These are phyloP conservation scores for Microascus cirrosus DNA, from an alignment of 2,329 filamentous ascomycete genomes.

Conservation along the genomic window DNA sequence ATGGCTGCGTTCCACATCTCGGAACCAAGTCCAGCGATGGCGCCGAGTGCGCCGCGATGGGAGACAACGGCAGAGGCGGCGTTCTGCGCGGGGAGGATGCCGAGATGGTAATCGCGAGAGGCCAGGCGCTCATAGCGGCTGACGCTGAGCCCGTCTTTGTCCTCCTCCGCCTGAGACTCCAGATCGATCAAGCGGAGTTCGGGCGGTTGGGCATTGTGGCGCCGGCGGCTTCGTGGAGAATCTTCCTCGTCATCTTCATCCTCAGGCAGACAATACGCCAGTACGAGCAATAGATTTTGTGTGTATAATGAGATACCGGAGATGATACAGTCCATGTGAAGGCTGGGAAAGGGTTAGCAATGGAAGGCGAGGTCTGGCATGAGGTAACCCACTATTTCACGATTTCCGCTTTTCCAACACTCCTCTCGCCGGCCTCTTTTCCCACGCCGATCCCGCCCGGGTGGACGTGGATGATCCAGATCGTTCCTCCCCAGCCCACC, in stretches of 20 bases:
- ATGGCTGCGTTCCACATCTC: slow-evolving; percentile 88
- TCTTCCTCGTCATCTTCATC: slow-evolving; percentile 40
- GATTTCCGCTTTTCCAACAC: slow-evolving; percentile 75
- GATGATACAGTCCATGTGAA: slow-evolving; percentile 95
- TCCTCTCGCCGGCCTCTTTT: slow-evolving; percentile 57
- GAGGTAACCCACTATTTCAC: slow-evolving; percentile 22
- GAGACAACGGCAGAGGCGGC: slow-evolving; percentile 49
- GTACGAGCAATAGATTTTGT: slow-evolving; percentile 76
- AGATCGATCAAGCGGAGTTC: slow-evolving; percentile 89
- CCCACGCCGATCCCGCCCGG: slow-evolving; percentile 58
- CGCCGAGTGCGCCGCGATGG: slow-evolving; percentile 63
- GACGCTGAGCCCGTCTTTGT: slow-evolving; percentile 76
- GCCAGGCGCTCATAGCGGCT: slow-evolving; percentile 79
- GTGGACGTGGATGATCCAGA: slow-evolving; percentile 91
- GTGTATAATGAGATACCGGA: slow-evolving; percentile 96
- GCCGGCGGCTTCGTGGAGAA: slow-evolving; percentile 38
- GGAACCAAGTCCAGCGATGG: slow-evolving; percentile 58
- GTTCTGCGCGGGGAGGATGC: slow-evolving; percentile 63
- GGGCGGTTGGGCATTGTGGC: slow-evolving; percentile 71
- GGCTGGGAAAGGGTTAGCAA: slow-evolving; percentile 31
- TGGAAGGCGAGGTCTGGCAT: not conserved
- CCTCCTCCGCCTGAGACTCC: slow-evolving; percentile 72
- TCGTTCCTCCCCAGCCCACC: slow-evolving; percentile 90
- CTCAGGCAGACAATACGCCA: slow-evolving; percentile 77
- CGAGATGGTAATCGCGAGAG: slow-evolving; percentile 84